Conservation (phyloP, 192 early-diverging fungal genomes). For the Anaeromyces robustus region DNA sequence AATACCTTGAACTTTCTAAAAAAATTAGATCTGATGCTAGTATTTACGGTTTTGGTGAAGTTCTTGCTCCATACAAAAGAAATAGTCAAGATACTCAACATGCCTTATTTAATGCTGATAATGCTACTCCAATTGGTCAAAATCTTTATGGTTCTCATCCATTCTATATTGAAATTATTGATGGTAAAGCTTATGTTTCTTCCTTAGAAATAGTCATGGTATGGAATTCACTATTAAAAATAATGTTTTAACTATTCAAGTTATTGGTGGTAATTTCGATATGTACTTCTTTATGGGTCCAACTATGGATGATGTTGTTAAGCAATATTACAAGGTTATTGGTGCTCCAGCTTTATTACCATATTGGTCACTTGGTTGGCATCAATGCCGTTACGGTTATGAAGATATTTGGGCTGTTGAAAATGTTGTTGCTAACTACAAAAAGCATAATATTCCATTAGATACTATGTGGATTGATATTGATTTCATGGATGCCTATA, state of each 20-base stretch:
- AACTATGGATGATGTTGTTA: constrained; percentile 16
- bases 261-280: constrained; percentile 46
- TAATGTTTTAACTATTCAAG: constrained; percentile 35
- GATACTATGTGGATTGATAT: constrained; percentile 52
- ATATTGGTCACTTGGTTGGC: constrained; percentile 43
- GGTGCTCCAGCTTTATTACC: constrained; percentile 42
- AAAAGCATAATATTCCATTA: constrained; percentile 34
- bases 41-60: constrained; percentile 52
- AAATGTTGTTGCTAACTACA: constrained; percentile 30
- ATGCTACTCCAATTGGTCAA: constrained; percentile 18
- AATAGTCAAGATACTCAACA: constrained; percentile 16
- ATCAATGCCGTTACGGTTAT: constrained; percentile 53
- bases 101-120: constrained; percentile 25
- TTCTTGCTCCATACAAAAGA: constrained; percentile 28
- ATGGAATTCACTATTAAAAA: constrained; percentile 43
- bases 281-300: constrained; percentile 46
- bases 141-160: constrained; percentile 52
- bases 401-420: constrained; percentile 32
- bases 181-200: constrained; percentile 27
- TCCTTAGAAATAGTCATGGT: constrained; percentile 43
- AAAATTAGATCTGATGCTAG: constrained; percentile 28
- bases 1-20: constrained; percentile 46
- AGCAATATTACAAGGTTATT: constrained; percentile 45
- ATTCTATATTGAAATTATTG: constrained; percentile 41
- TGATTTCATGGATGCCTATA: constrained; percentile 50